phyloP scores from a whole-genome alignment of 2,329 filamentous ascomycete species.

The Alternaria atra region DNA sequence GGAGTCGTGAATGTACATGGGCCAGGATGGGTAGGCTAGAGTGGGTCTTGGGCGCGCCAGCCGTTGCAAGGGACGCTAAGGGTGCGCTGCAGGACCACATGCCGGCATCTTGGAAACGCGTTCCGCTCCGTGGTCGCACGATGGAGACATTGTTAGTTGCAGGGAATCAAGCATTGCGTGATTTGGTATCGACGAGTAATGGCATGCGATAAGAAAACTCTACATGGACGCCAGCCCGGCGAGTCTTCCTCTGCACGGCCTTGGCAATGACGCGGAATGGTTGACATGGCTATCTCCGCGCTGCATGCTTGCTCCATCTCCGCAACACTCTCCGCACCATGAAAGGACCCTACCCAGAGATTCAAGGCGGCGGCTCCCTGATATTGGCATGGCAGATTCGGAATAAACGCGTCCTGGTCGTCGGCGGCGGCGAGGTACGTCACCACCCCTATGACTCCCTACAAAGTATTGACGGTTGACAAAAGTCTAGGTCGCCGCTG shows the following conservation, averaged over 20 bases:
- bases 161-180: neutral
- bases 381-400: conserved; percentile 96
- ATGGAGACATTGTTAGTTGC: neutral
- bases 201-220: neutral
- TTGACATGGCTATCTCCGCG: conserved; percentile 36
- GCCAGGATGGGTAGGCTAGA: conserved; percentile 16
- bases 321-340: conserved; percentile 48
- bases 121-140: neutral
- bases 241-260: conserved; percentile 6
- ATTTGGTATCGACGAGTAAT: neutral
- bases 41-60: conserved; percentile 23
- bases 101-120: conserved; percentile 14
- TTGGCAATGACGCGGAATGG: conserved; percentile 26
- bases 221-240: neutral
- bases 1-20: conserved; percentile 29
- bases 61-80: conserved; percentile 28
- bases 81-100: conserved; percentile 21
- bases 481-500: conserved; percentile 81
- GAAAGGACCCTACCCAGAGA: conserved; percentile 72
- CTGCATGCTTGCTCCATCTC: conserved; percentile 25
- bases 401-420: conserved; percentile 86
- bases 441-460: neutral
- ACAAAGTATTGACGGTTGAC: conserved; percentile 46
- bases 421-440: conserved; percentile 91
- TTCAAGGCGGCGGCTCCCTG: conserved; percentile 90